Evolutionary conservation across 2,329 filamentous ascomycete species (phyloP).

Genomic region (Colletotrichum lini): DNA sequence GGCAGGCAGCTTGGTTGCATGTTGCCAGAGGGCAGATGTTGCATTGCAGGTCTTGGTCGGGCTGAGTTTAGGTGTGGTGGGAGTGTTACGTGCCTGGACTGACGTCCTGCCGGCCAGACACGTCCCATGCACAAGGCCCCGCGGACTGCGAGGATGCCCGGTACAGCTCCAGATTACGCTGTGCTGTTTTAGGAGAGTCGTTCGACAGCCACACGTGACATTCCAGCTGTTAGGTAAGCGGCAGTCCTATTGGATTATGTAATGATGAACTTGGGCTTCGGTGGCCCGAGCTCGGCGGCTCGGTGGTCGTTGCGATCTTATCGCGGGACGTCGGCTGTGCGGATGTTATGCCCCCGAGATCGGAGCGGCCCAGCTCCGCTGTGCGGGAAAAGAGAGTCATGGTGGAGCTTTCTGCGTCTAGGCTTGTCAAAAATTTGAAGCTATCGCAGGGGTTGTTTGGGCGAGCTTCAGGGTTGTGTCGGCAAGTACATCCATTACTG

Average conservation of each 20-base stretch:
- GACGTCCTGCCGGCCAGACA: conserved; percentile 1
- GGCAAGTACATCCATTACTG: not conserved
- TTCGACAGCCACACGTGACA: not conserved
- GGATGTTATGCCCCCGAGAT: conserved; percentile 31
- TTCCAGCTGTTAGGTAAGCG: not conserved
- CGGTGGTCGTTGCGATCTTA: conserved; percentile 17
- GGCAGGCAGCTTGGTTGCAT: conserved; percentile 3
- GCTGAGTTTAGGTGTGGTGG: not conserved
- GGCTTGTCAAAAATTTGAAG: conserved; percentile 6
- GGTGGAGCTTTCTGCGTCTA: conserved; percentile 10
- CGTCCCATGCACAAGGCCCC: conserved; percentile 10
- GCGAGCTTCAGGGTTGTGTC: not conserved
- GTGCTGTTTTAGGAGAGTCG: not conserved
- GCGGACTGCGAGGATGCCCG: conserved; percentile 3
- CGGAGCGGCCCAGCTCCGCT: conserved; percentile 33
- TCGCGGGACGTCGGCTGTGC: conserved; percentile 27
- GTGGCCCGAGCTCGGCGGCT: conserved; percentile 22
- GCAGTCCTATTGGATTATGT: not conserved
- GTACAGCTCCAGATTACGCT: not conserved
- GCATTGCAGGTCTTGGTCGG: not conserved
- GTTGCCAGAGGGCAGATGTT: not conserved
- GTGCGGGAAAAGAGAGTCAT: conserved; percentile 16
- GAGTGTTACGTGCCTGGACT: not conserved
- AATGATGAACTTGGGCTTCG: not conserved
- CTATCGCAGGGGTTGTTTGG: conserved; percentile 16